Conservation (phyloP, 2,329 filamentous ascomycete genomes). For the Alternaria incomplexa region DNA sequence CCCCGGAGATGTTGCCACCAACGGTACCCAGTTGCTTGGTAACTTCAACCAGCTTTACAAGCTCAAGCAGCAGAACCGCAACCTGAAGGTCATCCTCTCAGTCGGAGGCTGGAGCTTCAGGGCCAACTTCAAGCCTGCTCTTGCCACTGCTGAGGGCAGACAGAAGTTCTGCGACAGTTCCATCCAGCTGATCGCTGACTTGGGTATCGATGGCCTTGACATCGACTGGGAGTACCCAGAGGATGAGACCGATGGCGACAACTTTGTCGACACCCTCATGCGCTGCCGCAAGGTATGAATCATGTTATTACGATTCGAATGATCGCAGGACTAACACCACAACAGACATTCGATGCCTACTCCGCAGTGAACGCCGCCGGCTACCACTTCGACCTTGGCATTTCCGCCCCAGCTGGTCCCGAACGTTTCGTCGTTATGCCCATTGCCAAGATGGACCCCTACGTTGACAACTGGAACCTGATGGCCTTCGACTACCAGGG, state of each 20-base stretch:
- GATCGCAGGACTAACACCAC: background rate
- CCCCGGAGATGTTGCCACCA: conserved; percentile 66
- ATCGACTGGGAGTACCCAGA: conserved; percentile 56
- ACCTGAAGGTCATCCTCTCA: conserved; percentile 78
- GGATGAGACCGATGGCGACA: conserved; percentile 40
- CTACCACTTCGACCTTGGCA: conserved; percentile 52
- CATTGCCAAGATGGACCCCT: conserved; percentile 49
- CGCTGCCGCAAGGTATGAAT: conserved; percentile 43
- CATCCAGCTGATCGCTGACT: conserved; percentile 76
- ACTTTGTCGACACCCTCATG: conserved; percentile 48
- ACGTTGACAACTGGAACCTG: conserved; percentile 59
- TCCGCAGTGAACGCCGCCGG: conserved; percentile 43
- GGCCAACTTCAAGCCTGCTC: conserved; percentile 74
- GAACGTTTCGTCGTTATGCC: conserved; percentile 48
- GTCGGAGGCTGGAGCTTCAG: conserved; percentile 83
- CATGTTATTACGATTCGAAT: background rate
- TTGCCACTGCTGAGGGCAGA: conserved; percentile 66
- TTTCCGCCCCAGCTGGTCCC: conserved; percentile 53
- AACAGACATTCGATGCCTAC: conserved; percentile 48
- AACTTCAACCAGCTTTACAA: conserved; percentile 78
- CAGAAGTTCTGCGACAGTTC: conserved; percentile 71
- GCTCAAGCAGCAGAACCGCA: conserved; percentile 76
- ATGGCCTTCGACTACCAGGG: conserved; percentile 74
- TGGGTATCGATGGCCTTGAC: conserved; percentile 69
- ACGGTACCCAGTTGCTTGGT: conserved; percentile 75